A percentile compares a stretch with the other conserved stretches of the same genome.
Evolutionary conservation across 331 rosid genomes (phyloP).

Genomic region (Prunus yedoensis): DNA sequence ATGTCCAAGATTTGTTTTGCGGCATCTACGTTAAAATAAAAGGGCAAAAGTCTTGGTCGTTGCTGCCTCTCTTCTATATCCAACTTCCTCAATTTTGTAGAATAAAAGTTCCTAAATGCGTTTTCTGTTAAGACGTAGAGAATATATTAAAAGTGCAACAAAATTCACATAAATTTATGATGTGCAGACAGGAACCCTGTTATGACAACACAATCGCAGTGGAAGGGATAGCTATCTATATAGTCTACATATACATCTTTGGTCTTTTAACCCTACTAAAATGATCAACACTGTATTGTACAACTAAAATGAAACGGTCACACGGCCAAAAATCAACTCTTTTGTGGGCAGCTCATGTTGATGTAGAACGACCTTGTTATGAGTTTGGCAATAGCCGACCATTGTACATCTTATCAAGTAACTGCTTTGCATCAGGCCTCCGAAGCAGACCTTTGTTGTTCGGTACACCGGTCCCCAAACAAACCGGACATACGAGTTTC

Average conservation of each 20-base stretch:
- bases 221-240: constrained; percentile 8
- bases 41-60: neutral
- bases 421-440: constrained; percentile 76
- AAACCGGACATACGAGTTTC: constrained; percentile 94
- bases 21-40: neutral
- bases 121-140: neutral
- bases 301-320: neutral
- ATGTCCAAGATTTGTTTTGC: neutral
- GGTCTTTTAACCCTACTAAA: constrained; percentile 2
- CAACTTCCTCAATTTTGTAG: neutral
- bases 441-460: constrained; percentile 93
- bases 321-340: neutral
- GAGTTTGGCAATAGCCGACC: constrained; percentile 81
- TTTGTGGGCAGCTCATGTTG: neutral
- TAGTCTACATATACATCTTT: neutral
- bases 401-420: constrained; percentile 93
- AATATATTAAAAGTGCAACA: neutral
- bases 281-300: neutral
- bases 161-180: neutral
- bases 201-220: constrained; percentile 1
- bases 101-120: neutral
- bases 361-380: constrained; percentile 8
- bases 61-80: neutral
- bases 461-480: constrained; percentile 94
- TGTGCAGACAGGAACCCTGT: neutral